Evolutionary conservation across 2,329 filamentous ascomycete species (phyloP).

Genomic region (Thelonectria rubi): DNA sequence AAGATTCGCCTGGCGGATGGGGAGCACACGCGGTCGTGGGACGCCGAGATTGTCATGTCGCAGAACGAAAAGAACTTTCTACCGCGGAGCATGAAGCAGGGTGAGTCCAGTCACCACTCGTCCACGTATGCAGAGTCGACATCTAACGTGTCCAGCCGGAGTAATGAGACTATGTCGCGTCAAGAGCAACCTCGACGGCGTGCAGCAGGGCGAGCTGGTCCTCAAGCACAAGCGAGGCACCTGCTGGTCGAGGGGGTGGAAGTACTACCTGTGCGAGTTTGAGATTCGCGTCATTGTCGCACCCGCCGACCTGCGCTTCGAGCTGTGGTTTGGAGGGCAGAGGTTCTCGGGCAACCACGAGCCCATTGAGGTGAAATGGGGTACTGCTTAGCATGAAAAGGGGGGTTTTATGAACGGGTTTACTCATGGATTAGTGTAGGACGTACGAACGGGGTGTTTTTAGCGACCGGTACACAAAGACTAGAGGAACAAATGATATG

Average conservation of each 20-base stretch:
- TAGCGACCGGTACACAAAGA: too few relatives aligned
- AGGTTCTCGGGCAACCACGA: conserved; percentile 40
- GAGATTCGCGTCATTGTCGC: conserved; percentile 65
- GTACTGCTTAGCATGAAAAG: conserved; percentile 5
- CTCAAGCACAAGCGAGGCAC: conserved; percentile 48
- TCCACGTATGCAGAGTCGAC: not conserved
- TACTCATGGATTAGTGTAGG: not conserved
- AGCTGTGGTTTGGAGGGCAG: conserved; percentile 49
- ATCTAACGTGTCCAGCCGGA: conserved; percentile 41
- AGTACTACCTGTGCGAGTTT: conserved; percentile 53
- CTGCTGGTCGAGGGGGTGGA: conserved; percentile 47
- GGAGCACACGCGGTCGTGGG: conserved; percentile 49
- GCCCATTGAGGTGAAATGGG: conserved; percentile 32
- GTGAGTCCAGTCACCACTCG: conserved; percentile 37
- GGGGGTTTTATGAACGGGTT: not conserved
- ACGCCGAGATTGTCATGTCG: conserved; percentile 52
- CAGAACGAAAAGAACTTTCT: conserved; percentile 49
- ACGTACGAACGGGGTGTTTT: too few relatives aligned
- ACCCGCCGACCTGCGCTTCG: conserved; percentile 61
- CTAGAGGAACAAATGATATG: too few relatives aligned
- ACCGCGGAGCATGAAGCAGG: conserved; percentile 50
- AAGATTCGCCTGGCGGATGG: conserved; percentile 46
- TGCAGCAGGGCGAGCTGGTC: conserved; percentile 51
- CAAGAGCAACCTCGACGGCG: conserved; percentile 51
- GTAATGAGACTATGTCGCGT: conserved; percentile 52